phyloP scores from a whole-genome alignment of 306 rosid species.

The Cotoneaster glaucophyllus region DNA sequence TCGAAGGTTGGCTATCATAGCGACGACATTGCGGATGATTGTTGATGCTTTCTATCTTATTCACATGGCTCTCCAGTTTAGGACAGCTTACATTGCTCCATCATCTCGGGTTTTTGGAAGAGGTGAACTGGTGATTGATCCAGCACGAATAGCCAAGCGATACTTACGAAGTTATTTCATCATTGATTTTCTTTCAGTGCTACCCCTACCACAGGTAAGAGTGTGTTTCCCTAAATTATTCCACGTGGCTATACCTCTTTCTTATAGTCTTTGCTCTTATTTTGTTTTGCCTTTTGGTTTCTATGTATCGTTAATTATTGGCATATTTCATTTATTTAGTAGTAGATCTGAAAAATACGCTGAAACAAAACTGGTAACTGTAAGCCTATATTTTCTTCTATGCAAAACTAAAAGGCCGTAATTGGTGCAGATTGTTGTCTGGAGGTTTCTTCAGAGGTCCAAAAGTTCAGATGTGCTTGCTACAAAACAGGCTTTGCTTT shows the following conservation, averaged over 20 bases:
- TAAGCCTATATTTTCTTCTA: background rate
- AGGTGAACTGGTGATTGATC: constrained; percentile 95
- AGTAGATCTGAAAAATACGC: background rate
- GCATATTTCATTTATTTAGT: background rate
- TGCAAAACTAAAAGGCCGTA: background rate
- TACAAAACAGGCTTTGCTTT: constrained; percentile 83
- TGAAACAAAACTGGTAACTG: background rate
- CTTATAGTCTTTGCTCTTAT: constrained; percentile 1
- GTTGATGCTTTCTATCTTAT: constrained; percentile 80
- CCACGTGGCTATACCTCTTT: constrained; percentile 2
- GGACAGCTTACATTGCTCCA: constrained; percentile 95
- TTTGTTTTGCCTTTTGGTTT: background rate
- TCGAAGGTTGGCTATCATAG: constrained; percentile 62
- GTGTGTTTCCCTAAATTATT: constrained; percentile 13
- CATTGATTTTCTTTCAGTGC: constrained; percentile 69
- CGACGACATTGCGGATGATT: constrained; percentile 75
- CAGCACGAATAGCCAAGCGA: constrained; percentile 83
- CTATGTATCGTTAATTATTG: background rate
- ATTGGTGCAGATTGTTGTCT: constrained; percentile 71
- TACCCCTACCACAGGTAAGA: constrained; percentile 94
- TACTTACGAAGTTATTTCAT: constrained; percentile 74
- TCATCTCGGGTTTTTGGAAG: constrained; percentile 98
- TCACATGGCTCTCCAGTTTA: constrained; percentile 96
- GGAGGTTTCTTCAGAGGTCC: constrained; percentile 85
- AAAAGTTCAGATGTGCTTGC: constrained; percentile 72